phyloP scores from a whole-genome alignment of 768 basidiomycete species.

The Postia placenta region DNA sequence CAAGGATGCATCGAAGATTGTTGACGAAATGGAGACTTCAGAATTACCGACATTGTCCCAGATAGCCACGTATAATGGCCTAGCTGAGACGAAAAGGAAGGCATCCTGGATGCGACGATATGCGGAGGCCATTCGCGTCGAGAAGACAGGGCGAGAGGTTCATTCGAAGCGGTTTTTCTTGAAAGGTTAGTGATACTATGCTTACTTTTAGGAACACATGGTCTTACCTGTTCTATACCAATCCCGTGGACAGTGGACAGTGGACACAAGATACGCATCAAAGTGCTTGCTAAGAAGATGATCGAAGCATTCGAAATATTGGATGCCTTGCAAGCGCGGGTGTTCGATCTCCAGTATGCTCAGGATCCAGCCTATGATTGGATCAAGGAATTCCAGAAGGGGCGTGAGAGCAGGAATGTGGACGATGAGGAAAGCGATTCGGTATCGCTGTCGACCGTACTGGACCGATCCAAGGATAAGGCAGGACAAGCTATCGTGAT shows the following conservation, averaged over 20 bases:
- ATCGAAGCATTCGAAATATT: not conserved
- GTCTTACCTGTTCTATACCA: not conserved
- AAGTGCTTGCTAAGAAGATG: not conserved
- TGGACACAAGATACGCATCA: not conserved
- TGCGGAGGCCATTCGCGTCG: conserved; percentile 27
- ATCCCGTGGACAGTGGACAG: not conserved
- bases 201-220: not conserved
- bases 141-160: conserved; percentile 25
- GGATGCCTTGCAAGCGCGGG: not conserved
- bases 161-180: conserved; percentile 28
- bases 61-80: conserved; percentile 11
- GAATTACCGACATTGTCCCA: conserved; percentile 17
- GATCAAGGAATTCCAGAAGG: not conserved
- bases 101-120: conserved; percentile 21
- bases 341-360: conserved; percentile 1
- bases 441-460: not conserved
- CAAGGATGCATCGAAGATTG: conserved; percentile 22
- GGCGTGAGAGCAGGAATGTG: not conserved
- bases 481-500: not conserved
- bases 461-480: not conserved
- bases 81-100: conserved; percentile 14
- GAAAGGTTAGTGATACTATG: conserved; percentile 20
- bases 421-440: not conserved
- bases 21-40: conserved; percentile 15
- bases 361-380: not conserved